Evolutionary conservation across 2,329 filamentous ascomycete genomes (phyloP).

Genomic region (Biscogniauxia mediterranea): DNA sequence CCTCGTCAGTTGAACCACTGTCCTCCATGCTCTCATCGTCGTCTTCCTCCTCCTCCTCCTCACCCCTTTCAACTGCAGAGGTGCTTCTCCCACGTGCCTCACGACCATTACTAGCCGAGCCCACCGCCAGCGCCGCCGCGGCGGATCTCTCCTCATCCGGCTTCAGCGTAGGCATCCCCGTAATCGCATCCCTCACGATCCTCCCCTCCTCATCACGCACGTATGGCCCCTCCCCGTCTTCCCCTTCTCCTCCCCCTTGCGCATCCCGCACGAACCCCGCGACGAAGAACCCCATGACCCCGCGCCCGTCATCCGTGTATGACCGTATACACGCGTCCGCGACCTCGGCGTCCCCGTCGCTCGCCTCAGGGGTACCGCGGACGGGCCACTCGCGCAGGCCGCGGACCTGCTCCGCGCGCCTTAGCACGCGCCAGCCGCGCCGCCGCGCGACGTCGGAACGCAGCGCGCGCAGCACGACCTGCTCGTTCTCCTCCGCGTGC

Average conservation of each 20-base stretch:
- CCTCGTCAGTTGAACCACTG: conserved; percentile 17
- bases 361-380: conserved; percentile 53
- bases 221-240: conserved; percentile 25
- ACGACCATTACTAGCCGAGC: conserved; percentile 45
- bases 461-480: conserved; percentile 73
- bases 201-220: conserved; percentile 29
- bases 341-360: conserved; percentile 49
- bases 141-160: conserved; percentile 13
- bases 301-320: conserved; percentile 75
- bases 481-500: conserved; percentile 84
- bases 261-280: conserved; percentile 73
- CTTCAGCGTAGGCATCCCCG: conserved; percentile 33
- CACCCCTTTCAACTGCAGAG: conserved; percentile 26
- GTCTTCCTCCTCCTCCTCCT: neutral
- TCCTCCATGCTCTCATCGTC: conserved; percentile 13
- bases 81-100: conserved; percentile 30
- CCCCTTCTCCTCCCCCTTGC: conserved; percentile 1
- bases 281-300: conserved; percentile 95
- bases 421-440: conserved; percentile 76
- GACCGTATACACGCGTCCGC: conserved; percentile 79
- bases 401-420: conserved; percentile 67
- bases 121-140: conserved; percentile 1
- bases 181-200: conserved; percentile 28
- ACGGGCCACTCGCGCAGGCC: conserved; percentile 77
- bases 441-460: conserved; percentile 62